Conservation (phyloP, 1,284 basidiomycete species). For the Heliocybe sulcata region DNA sequence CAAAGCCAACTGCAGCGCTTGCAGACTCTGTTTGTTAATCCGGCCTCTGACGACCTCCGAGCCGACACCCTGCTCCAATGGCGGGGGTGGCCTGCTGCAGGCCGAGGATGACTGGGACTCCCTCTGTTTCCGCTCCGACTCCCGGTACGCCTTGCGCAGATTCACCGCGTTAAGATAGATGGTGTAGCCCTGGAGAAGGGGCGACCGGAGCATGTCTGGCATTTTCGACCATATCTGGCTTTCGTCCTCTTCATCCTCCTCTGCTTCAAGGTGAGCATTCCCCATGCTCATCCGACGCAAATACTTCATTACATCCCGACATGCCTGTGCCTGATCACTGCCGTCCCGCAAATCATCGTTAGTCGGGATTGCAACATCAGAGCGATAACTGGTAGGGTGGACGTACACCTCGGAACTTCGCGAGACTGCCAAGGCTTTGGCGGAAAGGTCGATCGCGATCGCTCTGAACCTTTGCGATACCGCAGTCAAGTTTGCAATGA, state of each 20-base stretch:
- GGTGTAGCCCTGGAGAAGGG: background rate
- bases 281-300: background rate
- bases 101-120: background rate
- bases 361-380: background rate
- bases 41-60: background rate
- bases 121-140: background rate
- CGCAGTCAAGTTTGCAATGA: background rate
- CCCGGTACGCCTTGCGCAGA: background rate
- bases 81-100: background rate
- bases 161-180: background rate
- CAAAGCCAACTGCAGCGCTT: background rate
- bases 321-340: background rate
- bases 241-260: background rate
- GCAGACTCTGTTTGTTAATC: background rate
- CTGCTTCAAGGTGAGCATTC: too few species aligned
- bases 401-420: background rate
- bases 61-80: background rate
- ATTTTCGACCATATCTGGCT: background rate
- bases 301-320: background rate
- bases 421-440: background rate
- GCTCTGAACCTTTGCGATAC: background rate
- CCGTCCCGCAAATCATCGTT: background rate
- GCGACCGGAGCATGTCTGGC: background rate
- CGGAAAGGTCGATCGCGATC: background rate
- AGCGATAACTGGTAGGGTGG: background rate